These are phyloP conservation scores for Fraxinus ornus DNA, from an alignment of 305 asterid genomes.

Conservation along the genomic window DNA sequence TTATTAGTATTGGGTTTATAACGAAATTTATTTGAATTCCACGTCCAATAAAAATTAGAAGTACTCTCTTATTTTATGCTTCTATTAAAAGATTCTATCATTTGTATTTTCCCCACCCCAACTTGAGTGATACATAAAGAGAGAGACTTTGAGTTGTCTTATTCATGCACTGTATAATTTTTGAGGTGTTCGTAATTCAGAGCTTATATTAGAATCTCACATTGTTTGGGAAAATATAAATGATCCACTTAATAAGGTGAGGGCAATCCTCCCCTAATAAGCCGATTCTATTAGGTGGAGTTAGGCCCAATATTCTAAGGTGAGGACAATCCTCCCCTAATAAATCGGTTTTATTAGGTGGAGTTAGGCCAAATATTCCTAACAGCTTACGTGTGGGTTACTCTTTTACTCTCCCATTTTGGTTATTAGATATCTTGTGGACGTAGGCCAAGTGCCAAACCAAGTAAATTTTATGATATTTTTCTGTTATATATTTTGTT, in stretches of 20 bases:
- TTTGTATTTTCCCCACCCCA: neutral
- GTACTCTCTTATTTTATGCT: neutral
- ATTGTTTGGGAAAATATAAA: too few relatives aligned
- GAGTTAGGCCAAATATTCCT: too few relatives aligned
- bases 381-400: neutral
- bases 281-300: too few relatives aligned
- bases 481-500: too few relatives aligned
- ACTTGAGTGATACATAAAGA: neutral
- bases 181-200: neutral
- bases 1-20: too few relatives aligned
- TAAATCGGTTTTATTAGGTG: too few relatives aligned
- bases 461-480: too few relatives aligned
- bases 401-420: neutral
- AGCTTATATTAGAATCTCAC: too few relatives aligned
- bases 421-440: neutral
- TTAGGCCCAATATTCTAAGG: too few relatives aligned
- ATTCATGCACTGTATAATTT: neutral
- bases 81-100: neutral
- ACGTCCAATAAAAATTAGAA: neutral
- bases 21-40: neutral
- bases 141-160: neutral
- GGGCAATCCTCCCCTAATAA: too few relatives aligned
- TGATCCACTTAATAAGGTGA: too few relatives aligned
- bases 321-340: too few relatives aligned
- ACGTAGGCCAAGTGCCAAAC: neutral